Base-by-base conservation (phyloP, 441 rosid species). In the Isatis lusitanica region DNA sequence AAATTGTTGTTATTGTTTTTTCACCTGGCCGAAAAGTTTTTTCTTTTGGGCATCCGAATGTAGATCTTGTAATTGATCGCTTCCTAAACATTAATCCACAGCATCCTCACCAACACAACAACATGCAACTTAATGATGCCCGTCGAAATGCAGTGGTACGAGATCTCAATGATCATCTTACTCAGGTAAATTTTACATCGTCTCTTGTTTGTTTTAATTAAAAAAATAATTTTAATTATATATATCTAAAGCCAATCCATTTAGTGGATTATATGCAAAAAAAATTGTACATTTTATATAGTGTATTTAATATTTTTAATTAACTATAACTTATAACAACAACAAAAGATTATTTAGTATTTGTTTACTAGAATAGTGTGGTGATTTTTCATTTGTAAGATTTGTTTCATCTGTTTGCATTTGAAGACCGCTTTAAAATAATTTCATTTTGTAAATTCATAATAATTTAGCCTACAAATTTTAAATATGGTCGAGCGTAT, bases 1-100 rank as follows among this genome's bases (percentile, higher is more conserved):
- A 86, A 0, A 21, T 84, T 3, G 82, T 70, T 18, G 38, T 87
- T 31, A 24, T 87, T 0, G 90, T 82, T 0, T 87, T 85, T 79
- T 87, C 91, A 3, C 88, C 88, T 0, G 87, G 83, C 7, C 74
- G 66, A 4, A 88, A 86, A 69, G 82, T 70, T 2, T 88, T 78
- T 79, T 84, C 87, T 42, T 88, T 88, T 57, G 88, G 90, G 12
- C 88, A 85, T 77, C 92, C 90, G 17, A 63, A 67, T 16, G 81
- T 86, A 0, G 79, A 82, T 11, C 21, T 28, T 3, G 55, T 86
- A 24, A 51, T 82, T 0, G 75, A 80, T 7, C 85, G 78, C 0
- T 86, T 66, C 66, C 24, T 83, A 57, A 71, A 66, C 4, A 69
- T 76, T 8, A 63, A 56, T n/a, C 73, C 80, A 50, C 81, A 65